These are phyloP conservation scores for Mucor lusitanicus DNA, from an alignment of 371 early-diverging fungal genomes.

Conservation along the genomic window DNA sequence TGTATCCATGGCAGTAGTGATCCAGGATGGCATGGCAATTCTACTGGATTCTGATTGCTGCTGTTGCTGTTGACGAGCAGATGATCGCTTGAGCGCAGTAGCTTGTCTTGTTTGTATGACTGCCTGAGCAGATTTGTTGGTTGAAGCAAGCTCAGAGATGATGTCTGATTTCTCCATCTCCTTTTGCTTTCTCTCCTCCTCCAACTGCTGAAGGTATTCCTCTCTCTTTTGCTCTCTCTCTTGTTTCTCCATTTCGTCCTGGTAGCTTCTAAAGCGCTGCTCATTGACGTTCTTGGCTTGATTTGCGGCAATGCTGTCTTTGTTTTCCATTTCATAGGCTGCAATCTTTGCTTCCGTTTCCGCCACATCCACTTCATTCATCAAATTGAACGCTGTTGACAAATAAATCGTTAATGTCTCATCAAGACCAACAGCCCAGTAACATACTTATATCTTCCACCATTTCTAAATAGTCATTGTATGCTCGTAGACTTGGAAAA, in stretches of 20 bases:
- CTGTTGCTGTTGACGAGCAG: slow-evolving; percentile 35
- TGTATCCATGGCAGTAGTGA: slow-evolving; percentile 46
- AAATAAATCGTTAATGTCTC: background rate
- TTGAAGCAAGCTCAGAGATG: slow-evolving; percentile 52
- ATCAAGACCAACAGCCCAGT: background rate
- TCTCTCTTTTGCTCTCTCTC: slow-evolving; percentile 57
- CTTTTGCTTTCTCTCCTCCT: slow-evolving; percentile 50
- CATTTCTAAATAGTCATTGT: slow-evolving; percentile 91
- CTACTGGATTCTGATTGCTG: slow-evolving; percentile 5
- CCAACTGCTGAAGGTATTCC: slow-evolving; percentile 52
- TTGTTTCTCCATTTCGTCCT: slow-evolving; percentile 48
- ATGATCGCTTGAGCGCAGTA: slow-evolving; percentile 43
- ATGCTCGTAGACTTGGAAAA: slow-evolving; percentile 74
- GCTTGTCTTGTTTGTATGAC: slow-evolving; percentile 48
- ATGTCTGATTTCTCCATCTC: slow-evolving; percentile 53
- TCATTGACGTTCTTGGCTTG: slow-evolving; percentile 58
- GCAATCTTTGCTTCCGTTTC: slow-evolving; percentile 83
- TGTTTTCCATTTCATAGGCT: slow-evolving; percentile 78
- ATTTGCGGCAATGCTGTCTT: slow-evolving; percentile 77
- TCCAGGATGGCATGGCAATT: slow-evolving; percentile 43
- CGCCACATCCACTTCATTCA: slow-evolving; percentile 84
- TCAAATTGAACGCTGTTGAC: slow-evolving; percentile 75
- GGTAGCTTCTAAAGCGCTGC: slow-evolving; percentile 40
- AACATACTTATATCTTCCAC: slow-evolving; percentile 85
- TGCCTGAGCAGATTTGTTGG: slow-evolving; percentile 53